Conservation (phyloP, 2,329 filamentous ascomycete species). For the Huntiella abstrusa region DNA sequence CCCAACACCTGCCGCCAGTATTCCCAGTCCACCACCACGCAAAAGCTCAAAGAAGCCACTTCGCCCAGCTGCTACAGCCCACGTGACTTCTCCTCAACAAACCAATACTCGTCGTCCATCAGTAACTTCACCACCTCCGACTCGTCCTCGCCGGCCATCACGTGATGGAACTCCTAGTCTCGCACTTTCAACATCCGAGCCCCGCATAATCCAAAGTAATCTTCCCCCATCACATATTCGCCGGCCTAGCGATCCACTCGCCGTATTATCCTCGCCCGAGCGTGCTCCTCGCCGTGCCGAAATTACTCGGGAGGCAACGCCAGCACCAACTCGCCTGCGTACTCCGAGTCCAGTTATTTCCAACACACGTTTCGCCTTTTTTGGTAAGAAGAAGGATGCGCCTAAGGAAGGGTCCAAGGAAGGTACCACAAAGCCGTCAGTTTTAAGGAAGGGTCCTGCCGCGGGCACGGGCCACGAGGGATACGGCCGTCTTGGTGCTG, state of each 20-base stretch:
- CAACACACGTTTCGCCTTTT: constrained; percentile 56
- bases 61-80: constrained; percentile 36
- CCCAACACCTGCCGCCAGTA: constrained; percentile 20
- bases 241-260: constrained; percentile 24
- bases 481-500: constrained; percentile 46
- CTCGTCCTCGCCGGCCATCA: constrained; percentile 42
- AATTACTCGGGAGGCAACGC: constrained; percentile 1
- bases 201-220: constrained; percentile 45
- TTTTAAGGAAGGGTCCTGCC: constrained; percentile 54
- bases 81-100: constrained; percentile 26
- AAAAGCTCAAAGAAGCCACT: constrained; percentile 21
- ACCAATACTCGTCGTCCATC: background rate
- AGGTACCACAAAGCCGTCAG: constrained; percentile 25
- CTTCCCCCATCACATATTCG: constrained; percentile 30
- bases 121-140: background rate
- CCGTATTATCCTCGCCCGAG: constrained; percentile 1
- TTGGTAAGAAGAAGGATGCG: constrained; percentile 50
- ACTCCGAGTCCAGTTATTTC: constrained; percentile 34
- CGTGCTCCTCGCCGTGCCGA: background rate
- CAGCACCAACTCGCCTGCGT: constrained; percentile 17
- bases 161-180: constrained; percentile 40
- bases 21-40: background rate
- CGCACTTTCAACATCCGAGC: constrained; percentile 32
- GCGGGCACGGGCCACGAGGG: constrained; percentile 92
- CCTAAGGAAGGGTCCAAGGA: no score